Evolutionary conservation across 306 rosid genomes (phyloP), one percentile per base, ranked within the genome.

Genomic region (Medicago truncatula): DNA sequence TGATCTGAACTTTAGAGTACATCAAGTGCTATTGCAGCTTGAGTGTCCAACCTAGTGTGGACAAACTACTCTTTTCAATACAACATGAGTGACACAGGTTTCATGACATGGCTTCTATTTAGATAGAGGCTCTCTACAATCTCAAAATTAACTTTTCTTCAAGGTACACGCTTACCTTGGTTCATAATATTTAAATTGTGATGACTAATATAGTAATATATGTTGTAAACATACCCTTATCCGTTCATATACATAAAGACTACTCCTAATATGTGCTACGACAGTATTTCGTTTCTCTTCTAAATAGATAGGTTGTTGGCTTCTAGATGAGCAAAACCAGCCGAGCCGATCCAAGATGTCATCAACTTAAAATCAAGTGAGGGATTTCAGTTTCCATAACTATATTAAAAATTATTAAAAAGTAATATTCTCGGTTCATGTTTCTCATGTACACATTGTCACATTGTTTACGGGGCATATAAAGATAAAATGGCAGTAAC

Each of bases 371-470:
- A 57, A 73, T 34, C 44, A 16, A 34, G 1, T 34, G 7, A 4
- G 38, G 1, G 38, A 34, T 50, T 46, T 71, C 1, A 15, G 64
- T 40, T 80, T 49, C 25, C 34, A 49, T 44, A 17, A 76, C 62
- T 63, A 8, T 11, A 59, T 31, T 41, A 3, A 6, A 49, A 21
- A 38, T 67, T 16, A 21, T 28, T 41, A 3, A 6, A 49, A 21
- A 36, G 62, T 38, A 21, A 43, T 20, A 17, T 25, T 71, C 50
- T 21, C 57, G 7, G 44, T 52, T 6, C 31, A 61, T 70, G 28
- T 18, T 36, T 67, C 71, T 49, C 76, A 49, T 20, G n/a, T 3
- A 14, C 74, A 52, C 66, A 43, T 63, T 70, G 73, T 14, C 74
- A 52, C 66, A 43, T 63, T 70, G 73, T 14, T 16, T 57, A 13